Evolutionary conservation across 352 stramenopile genomes (phyloP), one percentile per base, ranked within the genome.

Genomic region (Pythium phragmitis): DNA sequence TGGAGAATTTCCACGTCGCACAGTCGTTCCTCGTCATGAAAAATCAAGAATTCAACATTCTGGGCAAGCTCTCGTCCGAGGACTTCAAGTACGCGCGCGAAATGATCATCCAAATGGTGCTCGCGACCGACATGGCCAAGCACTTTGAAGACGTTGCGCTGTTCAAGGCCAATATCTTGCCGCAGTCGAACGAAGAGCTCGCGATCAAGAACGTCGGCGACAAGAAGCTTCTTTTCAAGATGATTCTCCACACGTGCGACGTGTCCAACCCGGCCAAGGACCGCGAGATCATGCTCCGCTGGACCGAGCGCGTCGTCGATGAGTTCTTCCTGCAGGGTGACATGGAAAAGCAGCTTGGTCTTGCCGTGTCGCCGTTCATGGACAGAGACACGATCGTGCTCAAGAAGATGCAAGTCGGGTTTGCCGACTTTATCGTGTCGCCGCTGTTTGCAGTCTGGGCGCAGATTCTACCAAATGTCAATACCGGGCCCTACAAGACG

Each of bases 241-340:
- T 94, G 82, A 92, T 96, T 46, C 70, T 97, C 26, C 89, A 97
- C 55, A 92, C 90, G 23, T 95, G 94, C 39, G 96, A 99, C 65
- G 93, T 99, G 26, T 98, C 92, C 5, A 98, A 98, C 63, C 92
- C 90, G 37, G 80, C 89, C 7, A 97, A 98, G 65, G 84, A 95
- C 21, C 88, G 83, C 30, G 70, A 87, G 52, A 79, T 92, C 19
- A 94, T 96, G 76, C 79, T 97, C 57, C 84, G 88, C 60, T 99
- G 96, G 96, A 95, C 92, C 0, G 86, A 98, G 56, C 87, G 92
- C 21, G 91, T 98, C 11, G 81, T 98, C 13, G 86, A 97, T 37
- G 96, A 99, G 79, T 98, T 98, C 65, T 99, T 98, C 65, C 60
- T 88, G 19, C 96, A 99, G 68, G 96, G 96, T 37, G 96, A 99